Percentiles rank a stretch among this genome's conserved stretches.
phyloP scores from a whole-genome alignment of 768 basidiomycete species.

The Cubamyces lactineus region DNA sequence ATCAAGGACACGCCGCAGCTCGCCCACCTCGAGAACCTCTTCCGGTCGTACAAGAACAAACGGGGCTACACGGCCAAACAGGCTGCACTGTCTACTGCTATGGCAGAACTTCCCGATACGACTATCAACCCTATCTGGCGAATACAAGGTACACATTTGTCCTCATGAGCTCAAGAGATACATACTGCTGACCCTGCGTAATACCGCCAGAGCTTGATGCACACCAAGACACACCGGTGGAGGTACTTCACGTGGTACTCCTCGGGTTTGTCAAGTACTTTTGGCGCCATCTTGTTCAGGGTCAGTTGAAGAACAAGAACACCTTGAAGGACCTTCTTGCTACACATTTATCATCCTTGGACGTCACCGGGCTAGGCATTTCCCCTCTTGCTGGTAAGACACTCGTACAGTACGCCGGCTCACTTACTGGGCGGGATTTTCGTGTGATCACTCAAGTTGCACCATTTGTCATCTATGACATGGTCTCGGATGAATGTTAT shows the following conservation, averaged over 20 bases:
- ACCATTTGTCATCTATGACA: conserved; percentile 42
- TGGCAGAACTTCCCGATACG: conserved; percentile 25
- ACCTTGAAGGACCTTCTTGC: conserved; percentile 33
- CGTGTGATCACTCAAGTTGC: conserved; percentile 39
- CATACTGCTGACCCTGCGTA: too few relatives aligned
- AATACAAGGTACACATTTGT: conserved; percentile 18
- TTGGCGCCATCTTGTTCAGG: conserved; percentile 41
- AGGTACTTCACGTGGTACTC: conserved; percentile 47
- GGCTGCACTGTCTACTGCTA: conserved; percentile 14
- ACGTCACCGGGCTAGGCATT: conserved; percentile 40
- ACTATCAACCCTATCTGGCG: conserved; percentile 41
- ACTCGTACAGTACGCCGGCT: conserved; percentile 43
- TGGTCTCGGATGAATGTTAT: conserved; percentile 35
- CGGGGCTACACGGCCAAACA: conserved; percentile 23
- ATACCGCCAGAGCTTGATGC: conserved; percentile 41
- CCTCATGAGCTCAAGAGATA: too few relatives aligned
- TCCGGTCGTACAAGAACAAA: not conserved
- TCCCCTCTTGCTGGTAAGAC: conserved; percentile 35
- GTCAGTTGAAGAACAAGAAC: conserved; percentile 30
- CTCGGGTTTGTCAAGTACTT: conserved; percentile 53
- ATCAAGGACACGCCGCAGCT: conserved; percentile 40
- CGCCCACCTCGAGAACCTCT: conserved; percentile 29
- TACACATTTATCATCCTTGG: conserved; percentile 34
- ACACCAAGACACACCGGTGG: conserved; percentile 47
- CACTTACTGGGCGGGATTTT: conserved; percentile 41